Base-by-base conservation (phyloP, 1,139 yeast genomes). In the Casaregolazyma suthepensis region DNA sequence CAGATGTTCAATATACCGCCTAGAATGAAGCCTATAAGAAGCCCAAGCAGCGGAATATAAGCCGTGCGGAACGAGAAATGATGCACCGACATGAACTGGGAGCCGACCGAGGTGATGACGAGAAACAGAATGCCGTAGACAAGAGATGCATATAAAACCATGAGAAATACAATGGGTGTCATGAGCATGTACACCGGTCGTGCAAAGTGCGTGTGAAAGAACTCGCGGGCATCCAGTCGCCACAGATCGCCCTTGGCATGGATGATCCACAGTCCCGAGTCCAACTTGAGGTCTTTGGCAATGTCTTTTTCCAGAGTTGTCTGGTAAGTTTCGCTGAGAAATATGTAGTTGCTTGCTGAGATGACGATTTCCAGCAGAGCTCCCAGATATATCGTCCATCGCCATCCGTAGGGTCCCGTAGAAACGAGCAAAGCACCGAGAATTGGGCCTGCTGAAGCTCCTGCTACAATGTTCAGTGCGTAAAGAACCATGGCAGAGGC, bases 401-500 rank as follows among this genome's bases (percentile, higher is more conserved):
- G 79, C 77, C 71, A 85, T 52, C 76, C 75, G 55, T 76, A 71
- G 54, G 66, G 69, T 0, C 74, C 70, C 49, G 63, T 50, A 65
- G 71, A 82, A 69, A 73, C 75, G 48, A 87, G 77, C 52, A 85
- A 80, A 0, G 91, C 89, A 57, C 82, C 78, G n/a, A 84, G 77
- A 6, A 86, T 66, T 5, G 90, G 91, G 0, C 93, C 90, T 17
- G 85, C 63, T 1, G 85, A 79, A 0, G 94, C 90, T 1, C 94
- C 95, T 5, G 82, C 71, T 60, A 85, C 83, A 2, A 89, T 89
- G 50, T 87, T 78, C 53, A 83, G 73, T 15, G 88, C 79, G 63
- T 82, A 85, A 45, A 85, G 73, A 3, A 87, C 83, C 71, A 87
- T 76, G 5, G 91, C 88, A 43, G 83, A 75, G 5, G 89, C 90